Evolutionary conservation across 2,329 filamentous ascomycete species (phyloP).

Genomic region (Stagonosporopsis vannaccii): DNA sequence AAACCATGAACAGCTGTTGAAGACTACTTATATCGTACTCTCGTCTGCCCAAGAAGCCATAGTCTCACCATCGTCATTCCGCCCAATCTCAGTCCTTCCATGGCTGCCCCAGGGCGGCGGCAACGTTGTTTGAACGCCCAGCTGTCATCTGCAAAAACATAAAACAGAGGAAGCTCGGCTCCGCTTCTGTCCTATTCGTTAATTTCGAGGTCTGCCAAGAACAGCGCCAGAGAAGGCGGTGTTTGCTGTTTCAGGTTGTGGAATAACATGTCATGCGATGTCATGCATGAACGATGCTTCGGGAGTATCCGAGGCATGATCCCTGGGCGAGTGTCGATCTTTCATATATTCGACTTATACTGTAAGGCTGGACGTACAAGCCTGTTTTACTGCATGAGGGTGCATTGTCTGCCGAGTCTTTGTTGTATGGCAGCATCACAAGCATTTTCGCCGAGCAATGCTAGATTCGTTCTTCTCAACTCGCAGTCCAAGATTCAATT

Average conservation of each 20-base stretch:
- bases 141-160: not conserved
- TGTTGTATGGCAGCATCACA: not conserved
- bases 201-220: not conserved
- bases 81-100: not conserved
- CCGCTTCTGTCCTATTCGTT: not conserved
- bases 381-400: not conserved
- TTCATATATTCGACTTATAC: not conserved
- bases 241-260: slow-evolving; percentile 1
- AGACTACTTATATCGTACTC: not conserved
- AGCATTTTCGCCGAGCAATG: not conserved
- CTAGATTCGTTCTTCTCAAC: not conserved
- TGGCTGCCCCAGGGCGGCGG: not conserved
- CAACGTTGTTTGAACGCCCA: not conserved
- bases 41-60: not conserved
- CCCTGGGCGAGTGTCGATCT: slow-evolving; percentile 1
- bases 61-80: not conserved
- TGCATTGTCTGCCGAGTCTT: not conserved
- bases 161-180: not conserved
- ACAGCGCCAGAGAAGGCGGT: slow-evolving; percentile 1
- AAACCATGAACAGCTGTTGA: not conserved
- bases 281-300: slow-evolving; percentile 3
- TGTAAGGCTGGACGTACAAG: not conserved
- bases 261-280: not conserved
- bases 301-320: not conserved
- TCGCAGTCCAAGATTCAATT: not conserved